These are phyloP conservation scores for Clarireedia paspali DNA, from an alignment of 2,329 filamentous ascomycete species.

Conservation along the genomic window DNA sequence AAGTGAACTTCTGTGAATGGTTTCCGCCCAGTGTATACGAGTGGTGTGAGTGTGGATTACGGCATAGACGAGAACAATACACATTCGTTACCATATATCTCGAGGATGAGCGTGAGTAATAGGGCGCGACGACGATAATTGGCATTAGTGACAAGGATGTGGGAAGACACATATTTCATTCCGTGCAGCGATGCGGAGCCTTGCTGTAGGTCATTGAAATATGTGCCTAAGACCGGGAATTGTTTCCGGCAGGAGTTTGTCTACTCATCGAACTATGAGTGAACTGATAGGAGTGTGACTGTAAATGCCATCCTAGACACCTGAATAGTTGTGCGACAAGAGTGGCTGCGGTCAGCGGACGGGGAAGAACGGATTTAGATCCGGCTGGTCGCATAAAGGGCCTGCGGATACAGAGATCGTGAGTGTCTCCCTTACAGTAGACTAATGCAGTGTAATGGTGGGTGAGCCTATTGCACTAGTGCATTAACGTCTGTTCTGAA, in stretches of 20 bases:
- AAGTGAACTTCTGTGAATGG: no score
- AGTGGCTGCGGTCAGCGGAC: not conserved
- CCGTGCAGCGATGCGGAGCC: not conserved
- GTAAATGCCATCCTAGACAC: not conserved
- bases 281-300: not conserved
- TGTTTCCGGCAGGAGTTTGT: not conserved
- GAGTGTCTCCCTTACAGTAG: not conserved
- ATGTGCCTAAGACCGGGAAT: not conserved
- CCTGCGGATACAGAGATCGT: not conserved
- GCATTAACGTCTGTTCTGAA: not conserved
- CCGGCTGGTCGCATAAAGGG: not conserved
- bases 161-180: not conserved
- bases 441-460: slow-evolving; percentile 6
- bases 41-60: no score
- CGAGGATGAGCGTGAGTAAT: no score
- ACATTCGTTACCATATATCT: no score
- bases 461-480: not conserved
- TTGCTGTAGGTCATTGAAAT: not conserved
- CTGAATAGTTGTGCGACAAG: not conserved
- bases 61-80: no score
- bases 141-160: not conserved
- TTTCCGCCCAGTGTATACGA: no score
- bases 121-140: not conserved
- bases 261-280: not conserved
- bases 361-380: not conserved